A percentile compares a stretch with the other conserved stretches of the same genome.
phyloP scores from a whole-genome alignment of 495 filamentous ascomycete species.

The Bryoglossum gracile region DNA sequence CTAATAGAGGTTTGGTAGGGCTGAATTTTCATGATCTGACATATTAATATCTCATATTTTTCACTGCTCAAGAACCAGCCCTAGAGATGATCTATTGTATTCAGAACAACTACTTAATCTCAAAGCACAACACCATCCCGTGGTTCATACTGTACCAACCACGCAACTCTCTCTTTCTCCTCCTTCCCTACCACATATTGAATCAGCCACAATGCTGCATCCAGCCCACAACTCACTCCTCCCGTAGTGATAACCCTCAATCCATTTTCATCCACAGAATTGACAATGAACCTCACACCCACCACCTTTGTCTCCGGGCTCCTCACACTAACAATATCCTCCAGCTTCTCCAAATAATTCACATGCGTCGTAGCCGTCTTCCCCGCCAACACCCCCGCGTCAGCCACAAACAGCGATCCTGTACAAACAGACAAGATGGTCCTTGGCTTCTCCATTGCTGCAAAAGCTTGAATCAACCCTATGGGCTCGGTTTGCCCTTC shows the following conservation, averaged over 20 bases:
- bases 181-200: conserved; percentile 11
- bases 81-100: too few relatives aligned
- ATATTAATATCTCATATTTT: too few relatives aligned
- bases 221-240: conserved; percentile 67
- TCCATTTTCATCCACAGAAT: conserved; percentile 57
- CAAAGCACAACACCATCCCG: conserved; percentile 13
- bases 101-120: too few relatives aligned
- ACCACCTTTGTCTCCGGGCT: conserved; percentile 60
- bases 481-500: conserved; percentile 52
- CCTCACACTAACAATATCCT: conserved; percentile 43
- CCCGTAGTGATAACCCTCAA: conserved; percentile 70
- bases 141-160: conserved; percentile 11
- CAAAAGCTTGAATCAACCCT: conserved; percentile 53
- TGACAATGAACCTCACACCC: conserved; percentile 68
- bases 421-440: conserved; percentile 69
- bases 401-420: conserved; percentile 61
- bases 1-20: too few relatives aligned
- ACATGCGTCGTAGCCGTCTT: conserved; percentile 65
- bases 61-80: too few relatives aligned
- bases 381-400: conserved; percentile 62
- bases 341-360: conserved; percentile 47
- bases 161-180: conserved; percentile 1
- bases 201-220: conserved; percentile 71
- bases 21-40: too few relatives aligned
- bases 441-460: conserved; percentile 56